Evolutionary conservation across 2,329 filamentous ascomycete genomes (phyloP), one percentile per base, ranked within the genome.

Genomic region (Aspergillus carbonarius): DNA sequence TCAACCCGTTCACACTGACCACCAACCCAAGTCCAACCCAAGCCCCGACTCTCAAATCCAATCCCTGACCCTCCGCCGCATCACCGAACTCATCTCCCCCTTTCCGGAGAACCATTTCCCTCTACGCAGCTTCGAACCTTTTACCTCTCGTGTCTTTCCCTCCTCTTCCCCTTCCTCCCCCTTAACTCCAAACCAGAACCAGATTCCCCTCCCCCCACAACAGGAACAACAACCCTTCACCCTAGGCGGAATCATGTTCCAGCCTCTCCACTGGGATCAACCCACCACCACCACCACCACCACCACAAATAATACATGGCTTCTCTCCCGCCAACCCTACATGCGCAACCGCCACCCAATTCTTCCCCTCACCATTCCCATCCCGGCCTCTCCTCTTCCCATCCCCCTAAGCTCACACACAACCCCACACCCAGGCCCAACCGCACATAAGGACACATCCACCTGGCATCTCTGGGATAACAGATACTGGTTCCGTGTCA

Each of bases 401-500:
- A 13, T 17, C 35, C 39, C 15, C 32, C 15, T 13, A 30, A 40
- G 8, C 7, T 17, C 17, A 30, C 32, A 18, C 20, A 2, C 17
- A 7, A 50, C 30, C 34, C 12, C 30, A n/a, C 17, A 18, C 30
- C 34, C 42, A 15, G 39, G 4, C 8, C 12, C 13, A 23, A 23
- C 23, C 23, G 3, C 23, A 46, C 17, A 15, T 1, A 52, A 3
- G 30, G 7, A 2, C 35, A 9, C 13, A 18, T 27, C 3, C 3
- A 34, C 58, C 61, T 77, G 75, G 72, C 67, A 64, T 7, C 74
- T 87, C 15, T 86, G 82, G 76, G 83, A 86, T 64, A 76, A 79
- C 48, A 76, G 84, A 18, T 85, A 76, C 69, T 87, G 84, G 84
- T 74, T 86, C 50, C 77, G 75, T 2, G 56, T 85, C 10, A 66